These are phyloP conservation scores for Cytospora schulzeri DNA, from an alignment of 2,329 filamentous ascomycete species.

Conservation along the genomic window DNA sequence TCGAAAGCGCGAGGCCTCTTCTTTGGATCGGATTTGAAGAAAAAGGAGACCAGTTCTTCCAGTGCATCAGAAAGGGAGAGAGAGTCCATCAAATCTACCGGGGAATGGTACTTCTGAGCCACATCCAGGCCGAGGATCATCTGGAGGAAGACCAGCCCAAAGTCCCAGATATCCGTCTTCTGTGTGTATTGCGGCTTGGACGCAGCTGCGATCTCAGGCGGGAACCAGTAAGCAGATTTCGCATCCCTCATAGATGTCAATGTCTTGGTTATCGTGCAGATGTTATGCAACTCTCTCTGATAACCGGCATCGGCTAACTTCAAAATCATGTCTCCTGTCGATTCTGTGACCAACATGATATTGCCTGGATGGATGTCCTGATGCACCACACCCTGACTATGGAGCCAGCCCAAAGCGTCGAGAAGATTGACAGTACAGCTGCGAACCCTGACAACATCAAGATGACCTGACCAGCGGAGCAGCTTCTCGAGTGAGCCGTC, in stretches of 20 bases:
- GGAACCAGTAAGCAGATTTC: slow-evolving; percentile 79
- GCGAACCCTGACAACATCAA: slow-evolving; percentile 75
- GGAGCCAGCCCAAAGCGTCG: slow-evolving; percentile 84
- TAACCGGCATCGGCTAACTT: slow-evolving; percentile 77
- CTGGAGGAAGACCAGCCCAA: slow-evolving; percentile 87
- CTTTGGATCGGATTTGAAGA: slow-evolving; percentile 83
- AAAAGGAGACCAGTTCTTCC: slow-evolving; percentile 76
- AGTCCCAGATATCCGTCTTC: slow-evolving; percentile 94
- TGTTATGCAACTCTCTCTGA: slow-evolving; percentile 66
- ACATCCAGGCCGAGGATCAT: slow-evolving; percentile 89
- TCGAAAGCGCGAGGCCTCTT: slow-evolving; percentile 84
- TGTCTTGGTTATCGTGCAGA: slow-evolving; percentile 56
- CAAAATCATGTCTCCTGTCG: slow-evolving; percentile 68
- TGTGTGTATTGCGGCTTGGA: slow-evolving; percentile 65
- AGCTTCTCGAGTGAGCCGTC: slow-evolving; percentile 83
- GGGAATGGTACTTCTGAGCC: slow-evolving; percentile 76
- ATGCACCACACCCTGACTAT: slow-evolving; percentile 82
- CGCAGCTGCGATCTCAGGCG: slow-evolving; percentile 71
- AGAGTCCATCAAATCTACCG: slow-evolving; percentile 70
- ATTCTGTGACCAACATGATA: slow-evolving; percentile 72
- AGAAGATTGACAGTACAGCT: slow-evolving; percentile 92
- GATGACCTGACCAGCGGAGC: slow-evolving; percentile 73
- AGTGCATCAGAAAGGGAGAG: slow-evolving; percentile 73
- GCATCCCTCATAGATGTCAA: slow-evolving; percentile 59
- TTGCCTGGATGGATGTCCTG: slow-evolving; percentile 80